Evolutionary conservation across 1,284 basidiomycete species (phyloP).

Genomic region (Pseudozyma tsukubaensis): DNA sequence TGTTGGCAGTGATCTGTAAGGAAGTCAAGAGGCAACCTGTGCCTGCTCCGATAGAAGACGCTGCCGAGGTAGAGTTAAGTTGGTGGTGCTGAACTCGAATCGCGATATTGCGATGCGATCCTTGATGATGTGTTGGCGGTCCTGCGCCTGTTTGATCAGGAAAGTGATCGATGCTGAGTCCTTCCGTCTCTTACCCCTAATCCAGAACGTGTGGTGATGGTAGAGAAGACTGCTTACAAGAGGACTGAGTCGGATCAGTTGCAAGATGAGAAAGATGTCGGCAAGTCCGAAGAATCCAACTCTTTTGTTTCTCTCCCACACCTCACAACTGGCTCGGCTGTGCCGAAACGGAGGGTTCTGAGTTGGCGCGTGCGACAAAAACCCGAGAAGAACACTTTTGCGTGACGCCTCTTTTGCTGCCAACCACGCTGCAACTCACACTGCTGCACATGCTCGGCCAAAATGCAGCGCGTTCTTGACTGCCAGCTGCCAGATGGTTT

Average conservation of each 20-base stretch:
- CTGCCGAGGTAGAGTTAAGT: neutral
- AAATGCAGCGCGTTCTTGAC: no score
- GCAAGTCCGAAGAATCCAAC: neutral
- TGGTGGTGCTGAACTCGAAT: no score
- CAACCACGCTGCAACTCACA: neutral
- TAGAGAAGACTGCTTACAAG: no score
- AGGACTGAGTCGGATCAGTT: neutral
- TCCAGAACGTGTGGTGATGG: neutral
- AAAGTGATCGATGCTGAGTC: slow-evolving; percentile 1
- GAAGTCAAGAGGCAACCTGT: neutral
- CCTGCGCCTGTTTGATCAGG: slow-evolving; percentile 1
- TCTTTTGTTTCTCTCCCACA: no score
- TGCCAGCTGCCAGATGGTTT: no score
- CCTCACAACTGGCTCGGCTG: slow-evolving; percentile 4
- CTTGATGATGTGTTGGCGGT: neutral
- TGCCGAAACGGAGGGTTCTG: neutral
- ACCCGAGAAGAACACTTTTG: slow-evolving; percentile 16
- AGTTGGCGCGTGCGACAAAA: slow-evolving; percentile 28
- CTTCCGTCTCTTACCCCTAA: neutral
- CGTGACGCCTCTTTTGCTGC: neutral
- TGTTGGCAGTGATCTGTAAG: slow-evolving; percentile 5
- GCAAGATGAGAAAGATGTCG: neutral
- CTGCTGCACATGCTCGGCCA: neutral
- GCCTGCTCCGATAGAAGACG: neutral
- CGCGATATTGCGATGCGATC: neutral